phyloP scores from a whole-genome alignment of 2,329 filamentous ascomycete genomes.

The Lachnellula arida region DNA sequence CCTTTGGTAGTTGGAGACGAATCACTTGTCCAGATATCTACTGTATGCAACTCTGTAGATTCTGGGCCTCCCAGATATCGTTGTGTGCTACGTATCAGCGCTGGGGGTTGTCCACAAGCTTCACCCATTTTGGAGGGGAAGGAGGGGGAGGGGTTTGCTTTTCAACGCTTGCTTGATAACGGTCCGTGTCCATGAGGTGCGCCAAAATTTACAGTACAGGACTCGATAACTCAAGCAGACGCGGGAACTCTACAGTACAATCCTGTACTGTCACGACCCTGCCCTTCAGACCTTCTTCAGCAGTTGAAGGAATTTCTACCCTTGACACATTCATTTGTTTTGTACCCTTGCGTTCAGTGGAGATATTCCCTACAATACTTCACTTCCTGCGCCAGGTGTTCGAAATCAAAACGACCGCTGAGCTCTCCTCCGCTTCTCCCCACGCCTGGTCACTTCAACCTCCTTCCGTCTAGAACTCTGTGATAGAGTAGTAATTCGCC shows the following conservation, averaged over 20 bases:
- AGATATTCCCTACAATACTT: not conserved
- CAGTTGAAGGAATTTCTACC: too few relatives aligned
- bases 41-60: constrained; percentile 15
- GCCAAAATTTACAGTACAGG: not conserved
- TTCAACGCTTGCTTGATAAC: not conserved
- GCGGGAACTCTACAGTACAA: too few relatives aligned
- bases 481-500: constrained; percentile 18
- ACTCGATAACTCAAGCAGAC: too few relatives aligned
- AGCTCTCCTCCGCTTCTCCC: not conserved
- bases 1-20: not conserved
- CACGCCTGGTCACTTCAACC: not conserved
- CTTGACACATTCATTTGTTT: too few relatives aligned
- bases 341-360: too few relatives aligned
- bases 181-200: not conserved
- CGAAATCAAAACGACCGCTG: not conserved
- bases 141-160: not conserved
- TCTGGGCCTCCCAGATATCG: constrained; percentile 4
- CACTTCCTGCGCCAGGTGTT: not conserved
- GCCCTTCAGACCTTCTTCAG: too few relatives aligned
- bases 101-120: not conserved
- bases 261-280: too few relatives aligned
- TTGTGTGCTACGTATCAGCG: constrained; percentile 4
- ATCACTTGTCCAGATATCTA: constrained; percentile 13
- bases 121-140: not conserved
- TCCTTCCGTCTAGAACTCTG: not conserved